Conservation (phyloP, 306 rosid genomes). For the Senna tora region DNA sequence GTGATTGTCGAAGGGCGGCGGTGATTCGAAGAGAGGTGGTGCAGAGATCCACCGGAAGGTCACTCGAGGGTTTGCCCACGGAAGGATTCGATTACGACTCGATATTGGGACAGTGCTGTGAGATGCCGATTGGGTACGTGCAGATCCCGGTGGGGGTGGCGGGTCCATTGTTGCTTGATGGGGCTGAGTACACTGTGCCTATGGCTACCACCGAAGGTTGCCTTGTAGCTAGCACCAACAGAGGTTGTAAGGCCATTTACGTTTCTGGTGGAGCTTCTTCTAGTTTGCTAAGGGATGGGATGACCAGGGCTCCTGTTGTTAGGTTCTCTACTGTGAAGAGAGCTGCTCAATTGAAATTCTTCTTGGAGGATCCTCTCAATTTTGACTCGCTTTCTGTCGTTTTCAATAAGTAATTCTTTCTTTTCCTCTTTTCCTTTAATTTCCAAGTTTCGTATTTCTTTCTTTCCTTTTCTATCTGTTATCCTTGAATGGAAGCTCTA, state of each 20-base stretch:
- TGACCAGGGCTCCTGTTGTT: conserved; percentile 93
- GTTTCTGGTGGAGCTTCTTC: conserved; percentile 80
- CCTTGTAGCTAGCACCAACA: conserved; percentile 82
- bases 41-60: conserved; percentile 59
- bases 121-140: conserved; percentile 84
- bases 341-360: conserved; percentile 77
- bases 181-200: conserved; percentile 69
- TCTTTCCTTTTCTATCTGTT: background rate
- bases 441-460: background rate
- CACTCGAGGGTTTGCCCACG: conserved; percentile 61
- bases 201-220: conserved; percentile 97
- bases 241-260: conserved; percentile 87
- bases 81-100: conserved; percentile 80
- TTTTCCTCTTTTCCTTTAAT: background rate
- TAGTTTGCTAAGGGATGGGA: conserved; percentile 66
- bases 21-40: conserved; percentile 65
- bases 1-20: conserved; percentile 71
- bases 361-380: conserved; percentile 66
- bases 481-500: background rate
- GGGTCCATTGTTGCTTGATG: conserved; percentile 78
- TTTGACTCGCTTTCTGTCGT: conserved; percentile 59
- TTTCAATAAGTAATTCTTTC: conserved; percentile 64
- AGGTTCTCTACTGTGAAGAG: conserved; percentile 67
- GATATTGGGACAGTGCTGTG: conserved; percentile 91
- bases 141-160: conserved; percentile 94